phyloP scores from a whole-genome alignment of 371 early-diverging fungal genomes.

The Batrachochytrium dendrobatidis region DNA sequence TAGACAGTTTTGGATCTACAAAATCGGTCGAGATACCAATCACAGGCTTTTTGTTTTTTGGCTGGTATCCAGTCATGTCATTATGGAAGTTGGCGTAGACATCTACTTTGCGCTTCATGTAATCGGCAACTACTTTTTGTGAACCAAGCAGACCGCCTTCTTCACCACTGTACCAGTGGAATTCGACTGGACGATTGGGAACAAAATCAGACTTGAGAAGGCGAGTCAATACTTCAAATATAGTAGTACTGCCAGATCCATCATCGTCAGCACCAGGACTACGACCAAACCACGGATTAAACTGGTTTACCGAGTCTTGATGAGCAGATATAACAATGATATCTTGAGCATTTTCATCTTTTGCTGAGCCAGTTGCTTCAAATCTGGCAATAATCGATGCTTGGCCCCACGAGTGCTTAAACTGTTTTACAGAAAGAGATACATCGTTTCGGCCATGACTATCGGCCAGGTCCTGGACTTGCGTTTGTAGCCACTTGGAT shows the following conservation, averaged over 20 bases:
- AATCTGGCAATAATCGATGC: conserved; percentile 52
- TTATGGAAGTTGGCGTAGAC: conserved; percentile 61
- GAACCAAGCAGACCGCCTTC: conserved; percentile 13
- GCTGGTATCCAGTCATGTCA: conserved; percentile 69
- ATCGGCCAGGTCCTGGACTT: conserved; percentile 40
- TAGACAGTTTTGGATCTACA: conserved; percentile 59
- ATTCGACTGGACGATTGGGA: conserved; percentile 80
- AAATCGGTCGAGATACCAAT: conserved; percentile 73
- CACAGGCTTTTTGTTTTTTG: conserved; percentile 43
- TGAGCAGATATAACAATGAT: conserved; percentile 83
- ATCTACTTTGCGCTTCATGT: conserved; percentile 20
- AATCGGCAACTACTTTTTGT: neutral
- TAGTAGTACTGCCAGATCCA: conserved; percentile 83
- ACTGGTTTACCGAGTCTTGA: conserved; percentile 78
- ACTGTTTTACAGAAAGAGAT: conserved; percentile 62
- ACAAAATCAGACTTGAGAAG: conserved; percentile 55
- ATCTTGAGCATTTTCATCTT: too few relatives aligned
- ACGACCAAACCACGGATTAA: conserved; percentile 74
- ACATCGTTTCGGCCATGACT: conserved; percentile 11
- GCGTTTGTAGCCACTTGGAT: conserved; percentile 65
- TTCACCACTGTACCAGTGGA: conserved; percentile 75
- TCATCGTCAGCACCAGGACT: conserved; percentile 88
- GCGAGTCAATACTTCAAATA: conserved; percentile 78
- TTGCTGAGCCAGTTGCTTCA: conserved; percentile 29
- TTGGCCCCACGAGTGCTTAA: conserved; percentile 65